Evolutionary conservation across 176 grass and related monocot genomes (phyloP), one percentile per base, ranked within the genome.

Genomic region (Musa schizocarpa): DNA sequence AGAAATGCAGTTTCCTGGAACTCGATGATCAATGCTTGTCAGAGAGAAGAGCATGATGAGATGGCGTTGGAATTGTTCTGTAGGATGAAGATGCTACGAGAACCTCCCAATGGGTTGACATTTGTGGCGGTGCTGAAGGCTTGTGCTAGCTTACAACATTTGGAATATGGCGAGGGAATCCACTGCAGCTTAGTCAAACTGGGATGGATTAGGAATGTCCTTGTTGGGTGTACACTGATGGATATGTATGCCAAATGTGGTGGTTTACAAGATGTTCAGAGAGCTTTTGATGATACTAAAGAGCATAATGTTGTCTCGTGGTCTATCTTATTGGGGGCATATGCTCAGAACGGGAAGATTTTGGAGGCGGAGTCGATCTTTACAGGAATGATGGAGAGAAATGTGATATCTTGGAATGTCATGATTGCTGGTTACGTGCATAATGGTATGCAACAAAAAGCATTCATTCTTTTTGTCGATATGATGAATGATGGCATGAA

Each of bases 91-190:
- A 7, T 10, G 54, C 65, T 50, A 71, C 43, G 69, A 14, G 54
- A 73, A 14, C 69, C 25, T 73, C 69, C 69, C 43, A 80, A 54
- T 64, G 59, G 64, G 48, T 53, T 73, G 56, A 80, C 78, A n/a
- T 80, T 64, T 80, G 29, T 64, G 64, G 78, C 55, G 23, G 78
- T 80, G 72, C 48, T 80, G n/a, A 80, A 73, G 78, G 55, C 78
- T 53, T 80, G 57, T 73, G 12, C 78, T 25, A 52, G 20, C 48
- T 56, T 73, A 11, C 54, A 73, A n/a, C 57, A 52, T 9, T 53
- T 80, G 21, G 23, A 80, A 2, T 51, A 1, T 52, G 77, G 52
- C 49, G 54, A 79, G 64, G 77, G 23, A 59, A 26, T 79, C 27
- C 75, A 77, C 10, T 65, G 75, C 48, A 67, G 59, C 21, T 50